These are phyloP conservation scores for Leccinum disarticulatum DNA, from an alignment of 768 basidiomycete genomes.

Conservation along the genomic window DNA sequence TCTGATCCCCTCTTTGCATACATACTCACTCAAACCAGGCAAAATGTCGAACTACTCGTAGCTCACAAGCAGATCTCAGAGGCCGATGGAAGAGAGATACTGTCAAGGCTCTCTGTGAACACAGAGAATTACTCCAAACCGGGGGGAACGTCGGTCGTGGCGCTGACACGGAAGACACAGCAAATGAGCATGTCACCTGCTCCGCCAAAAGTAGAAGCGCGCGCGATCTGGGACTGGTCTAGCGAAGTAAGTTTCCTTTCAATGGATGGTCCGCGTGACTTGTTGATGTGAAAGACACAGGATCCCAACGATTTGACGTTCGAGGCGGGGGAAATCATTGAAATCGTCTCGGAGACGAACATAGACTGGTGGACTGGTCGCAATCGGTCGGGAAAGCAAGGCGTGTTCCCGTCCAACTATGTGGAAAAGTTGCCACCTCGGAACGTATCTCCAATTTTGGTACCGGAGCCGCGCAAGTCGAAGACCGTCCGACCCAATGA, in stretches of 20 bases:
- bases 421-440: constrained; percentile 54
- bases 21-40: constrained; percentile 45
- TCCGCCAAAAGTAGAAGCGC: constrained; percentile 26
- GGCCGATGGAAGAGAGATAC: constrained; percentile 41
- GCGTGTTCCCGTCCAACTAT: constrained; percentile 77
- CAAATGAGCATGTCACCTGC: constrained; percentile 28
- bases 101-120: constrained; percentile 35
- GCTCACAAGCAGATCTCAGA: constrained; percentile 41
- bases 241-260: constrained; percentile 25
- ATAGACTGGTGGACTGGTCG: constrained; percentile 90
- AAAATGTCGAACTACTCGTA: constrained; percentile 48
- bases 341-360: constrained; percentile 81
- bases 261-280: neutral
- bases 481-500: constrained; percentile 5
- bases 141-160: constrained; percentile 17
- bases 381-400: constrained; percentile 55
- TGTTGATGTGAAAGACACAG: constrained; percentile 35
- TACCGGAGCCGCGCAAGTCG: constrained; percentile 24
- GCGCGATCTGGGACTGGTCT: constrained; percentile 31
- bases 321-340: constrained; percentile 70
- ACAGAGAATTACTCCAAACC: constrained; percentile 8
- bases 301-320: constrained; percentile 80
- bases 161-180: constrained; percentile 24
- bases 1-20: constrained; percentile 30
- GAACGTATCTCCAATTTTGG: constrained; percentile 22